Base-by-base conservation (phyloP, 2,329 filamentous ascomycete genomes). In the Neonectria magnoliae region DNA sequence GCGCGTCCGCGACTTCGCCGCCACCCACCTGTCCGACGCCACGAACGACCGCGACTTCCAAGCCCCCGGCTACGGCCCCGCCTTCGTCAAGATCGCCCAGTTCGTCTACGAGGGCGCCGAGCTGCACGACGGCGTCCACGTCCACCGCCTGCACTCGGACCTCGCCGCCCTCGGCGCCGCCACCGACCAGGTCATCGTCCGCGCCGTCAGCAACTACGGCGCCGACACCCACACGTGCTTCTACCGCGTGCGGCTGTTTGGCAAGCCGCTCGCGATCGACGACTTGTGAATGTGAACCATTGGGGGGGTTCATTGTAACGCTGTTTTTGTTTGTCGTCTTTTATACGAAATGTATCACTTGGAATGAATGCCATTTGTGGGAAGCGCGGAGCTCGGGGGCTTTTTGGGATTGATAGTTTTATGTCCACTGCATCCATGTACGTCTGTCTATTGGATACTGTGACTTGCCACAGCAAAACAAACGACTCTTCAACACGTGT, bases 221-320 rank as follows among this genome's bases (percentile, higher is more conserved):
- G 80, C 82, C 10, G 74, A 72, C 27, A 79, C 87, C 51, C 88
- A 90, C 72, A 91, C 89, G 4, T 91, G 90, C 74, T 85, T 92
- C 71, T 92, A 91, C 77, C 81, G 89, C 1, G 76, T 90, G n/a
- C 80, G 84, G 60, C 63, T 91, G 48, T 90, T 87, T 73, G 79
- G 90, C 33, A 38, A 62, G 36, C 27, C 27, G 38, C 7, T 4
- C 27, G 14, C 14, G 14, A 13, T 25, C 25, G 25, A 25, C 25
- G 25, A 25, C 5, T 25, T 25, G 25, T 25, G 25, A 25, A 25
- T 25, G 25, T 5, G 25, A 25, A 25, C 25, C 25, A 25, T 25
- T 25, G 5, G 25, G 25, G 5, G 25, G 25, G 25, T 25, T 25
- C 25, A 25, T 25, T 25, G 25, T 25, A 25, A 6, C 25, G 5